Percentiles rank a stretch among this genome's conserved stretches.
Conservation (phyloP, 2,329 filamentous ascomycete genomes). For the Cytospora piceae region DNA sequence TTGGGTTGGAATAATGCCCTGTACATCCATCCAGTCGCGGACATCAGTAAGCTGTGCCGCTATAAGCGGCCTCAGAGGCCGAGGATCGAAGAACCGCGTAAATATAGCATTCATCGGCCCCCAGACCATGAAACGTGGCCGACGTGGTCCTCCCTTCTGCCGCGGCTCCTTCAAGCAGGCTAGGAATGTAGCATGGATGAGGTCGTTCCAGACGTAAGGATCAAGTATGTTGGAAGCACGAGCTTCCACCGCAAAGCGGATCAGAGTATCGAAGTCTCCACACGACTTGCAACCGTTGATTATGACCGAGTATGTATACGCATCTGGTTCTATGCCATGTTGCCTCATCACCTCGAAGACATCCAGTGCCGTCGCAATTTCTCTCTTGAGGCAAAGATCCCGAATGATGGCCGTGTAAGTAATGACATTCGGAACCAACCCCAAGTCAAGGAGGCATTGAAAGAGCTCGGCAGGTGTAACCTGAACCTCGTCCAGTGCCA, state of each 20-base stretch:
- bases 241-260: constrained; percentile 58
- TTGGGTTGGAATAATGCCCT: constrained; percentile 21
- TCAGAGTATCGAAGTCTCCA: constrained; percentile 57
- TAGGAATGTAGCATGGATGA: constrained; percentile 56
- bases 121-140: constrained; percentile 41
- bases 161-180: constrained; percentile 47
- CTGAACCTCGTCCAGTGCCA: constrained; percentile 36
- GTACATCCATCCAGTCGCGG: constrained; percentile 6
- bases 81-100: constrained; percentile 50
- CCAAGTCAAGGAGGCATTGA: constrained; percentile 60
- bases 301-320: constrained; percentile 69
- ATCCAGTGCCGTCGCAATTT: constrained; percentile 64
- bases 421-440: constrained; percentile 64
- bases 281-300: constrained; percentile 70
- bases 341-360: constrained; percentile 66
- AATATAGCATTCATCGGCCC: constrained; percentile 54
- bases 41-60: constrained; percentile 31
- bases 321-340: constrained; percentile 65
- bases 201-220: constrained; percentile 52
- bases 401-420: constrained; percentile 70
- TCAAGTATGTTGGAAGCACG: constrained; percentile 52
- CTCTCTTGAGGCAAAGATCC: constrained; percentile 69
- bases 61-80: constrained; percentile 48
- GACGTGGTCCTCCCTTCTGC: constrained; percentile 32
- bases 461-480: constrained; percentile 59